Base-by-base conservation (phyloP, 2,329 filamentous ascomycete genomes). In the Cytospora chrysosperma region DNA sequence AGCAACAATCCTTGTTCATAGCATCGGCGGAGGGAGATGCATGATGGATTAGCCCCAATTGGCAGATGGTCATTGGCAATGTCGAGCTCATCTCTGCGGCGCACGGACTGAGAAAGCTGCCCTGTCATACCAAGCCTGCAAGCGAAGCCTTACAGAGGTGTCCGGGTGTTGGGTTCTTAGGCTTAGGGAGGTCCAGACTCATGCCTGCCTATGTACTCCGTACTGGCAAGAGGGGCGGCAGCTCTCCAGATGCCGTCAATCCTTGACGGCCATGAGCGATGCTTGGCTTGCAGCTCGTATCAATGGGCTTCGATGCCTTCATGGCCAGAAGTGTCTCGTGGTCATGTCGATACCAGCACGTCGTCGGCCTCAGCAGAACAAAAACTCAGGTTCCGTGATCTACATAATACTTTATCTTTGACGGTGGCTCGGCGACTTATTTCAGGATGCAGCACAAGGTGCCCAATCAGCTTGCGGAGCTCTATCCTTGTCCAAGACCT, bases 1-100 rank as follows among this genome's bases (percentile, higher is more conserved):
- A 59, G 55, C 34, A 34, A 24, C 15, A 17, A 63, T 60, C 61
- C 61, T 56, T 63, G 61, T 51, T 47, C 28, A 56, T 56, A 34
- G 28, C 50, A 56, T 30, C 56, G 26, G 47, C 50, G 59, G 56
- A 56, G 27, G 34, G 55, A 21, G n/a, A 56, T 63, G 40, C 61
- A 50, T 63, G 49, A 8, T 43, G 19, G 17, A 9, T 7, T n/a
- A 8, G 7, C 40, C 40, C 37, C 61, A 55, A 49, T 55, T 50
- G 50, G 61, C 37, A 59, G 37, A 28, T 43, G 55, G 19, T 37
- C 62, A 58, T 56, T 40, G 43, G 30, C 62, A 51, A 56, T 43
- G 53, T 37, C 19, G 9, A 47, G 40, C 40, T 21, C 40, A 21
- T 47, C n/a, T 1, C 17, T 6, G 40, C 40, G 17, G 40, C 40